Evolutionary conservation across 805 yeast genomes (phyloP), one percentile per base, ranked within the genome.

Genomic region (Hanseniaspora guilliermondii): DNA sequence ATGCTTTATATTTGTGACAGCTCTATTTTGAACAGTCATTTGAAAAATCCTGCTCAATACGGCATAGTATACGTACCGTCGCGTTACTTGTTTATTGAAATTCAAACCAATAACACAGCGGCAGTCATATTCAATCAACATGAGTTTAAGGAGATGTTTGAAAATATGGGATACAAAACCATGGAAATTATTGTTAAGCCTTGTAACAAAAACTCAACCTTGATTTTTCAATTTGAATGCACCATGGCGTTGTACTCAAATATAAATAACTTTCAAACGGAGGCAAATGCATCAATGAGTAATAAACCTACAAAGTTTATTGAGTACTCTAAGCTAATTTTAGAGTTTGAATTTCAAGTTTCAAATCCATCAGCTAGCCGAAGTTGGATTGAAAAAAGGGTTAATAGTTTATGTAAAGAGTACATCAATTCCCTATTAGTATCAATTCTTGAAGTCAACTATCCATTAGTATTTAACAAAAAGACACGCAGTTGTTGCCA

Each of bases 361-460:
- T 32, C 45, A 17, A 32, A 36, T 21, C 33, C 41, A 3, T 9
- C 25, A 8, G 24, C 3, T 4, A 44, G 42, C 21, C 38, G 9
- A 17, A 36, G 14, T n/a, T 25, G 21, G 38, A 32, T 21, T 7
- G 12, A 38, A 16, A 17, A 14, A 2, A 48, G 21, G 22, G 14
- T 37, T 2, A 37, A 44, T 24, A 17, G 4, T 14, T 25, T 48
- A 19, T 55, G 46, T 21, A 19, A 38, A 8, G 35, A 49, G 6
- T 55, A 44, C 22, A 32, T 49, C 2, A 55, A 55, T 30, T 48
- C 54, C 9, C 55, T 68, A 32, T 39, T 68, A 11, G n/a, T 65
- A 2, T 64, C 68, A 0, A 65, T 68, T 45, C 57, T 68, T 49
- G 73, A 70, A 49, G 65, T 67, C 41, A 63, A 62, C 37, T 64